These are phyloP conservation scores for Annona cherimola DNA, from an alignment of 164 flowering plant genomes.

Conservation along the genomic window DNA sequence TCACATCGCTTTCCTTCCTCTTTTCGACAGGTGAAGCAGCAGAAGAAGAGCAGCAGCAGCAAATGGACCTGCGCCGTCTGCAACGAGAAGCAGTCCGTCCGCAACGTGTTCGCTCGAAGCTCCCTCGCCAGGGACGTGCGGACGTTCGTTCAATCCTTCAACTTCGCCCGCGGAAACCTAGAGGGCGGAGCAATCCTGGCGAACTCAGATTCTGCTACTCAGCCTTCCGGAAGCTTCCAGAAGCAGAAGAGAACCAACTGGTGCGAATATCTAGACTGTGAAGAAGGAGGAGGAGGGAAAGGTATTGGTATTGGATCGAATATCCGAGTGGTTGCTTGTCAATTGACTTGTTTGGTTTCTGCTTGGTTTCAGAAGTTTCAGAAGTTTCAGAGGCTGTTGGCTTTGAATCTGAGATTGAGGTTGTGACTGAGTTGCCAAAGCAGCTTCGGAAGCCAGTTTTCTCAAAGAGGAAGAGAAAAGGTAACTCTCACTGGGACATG, in stretches of 20 bases:
- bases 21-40: conserved; percentile 72
- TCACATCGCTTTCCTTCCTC: background rate
- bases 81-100: conserved; percentile 75
- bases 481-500: background rate
- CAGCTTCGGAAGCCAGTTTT: conserved; percentile 29
- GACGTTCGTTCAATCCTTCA: conserved; percentile 65
- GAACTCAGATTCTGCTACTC: background rate
- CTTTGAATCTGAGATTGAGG: conserved; percentile 32
- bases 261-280: conserved; percentile 52
- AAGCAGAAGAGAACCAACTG: conserved; percentile 49
- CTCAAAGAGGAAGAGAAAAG: conserved; percentile 22
- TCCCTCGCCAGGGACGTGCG: conserved; percentile 68
- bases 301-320: background rate
- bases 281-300: conserved; percentile 13
- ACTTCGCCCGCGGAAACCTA: conserved; percentile 52
- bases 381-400: conserved; percentile 25
- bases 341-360: background rate
- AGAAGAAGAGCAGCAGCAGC: conserved; percentile 83
- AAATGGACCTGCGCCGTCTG: conserved; percentile 87
- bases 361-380: background rate
- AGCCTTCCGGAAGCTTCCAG: background rate
- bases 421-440: conserved; percentile 58
- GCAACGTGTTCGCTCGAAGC: conserved; percentile 55
- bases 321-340: background rate
- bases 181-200: background rate